Evolutionary conservation across 805 yeast genomes (phyloP).

Genomic region (Cyberlindnera mississippiensis): DNA sequence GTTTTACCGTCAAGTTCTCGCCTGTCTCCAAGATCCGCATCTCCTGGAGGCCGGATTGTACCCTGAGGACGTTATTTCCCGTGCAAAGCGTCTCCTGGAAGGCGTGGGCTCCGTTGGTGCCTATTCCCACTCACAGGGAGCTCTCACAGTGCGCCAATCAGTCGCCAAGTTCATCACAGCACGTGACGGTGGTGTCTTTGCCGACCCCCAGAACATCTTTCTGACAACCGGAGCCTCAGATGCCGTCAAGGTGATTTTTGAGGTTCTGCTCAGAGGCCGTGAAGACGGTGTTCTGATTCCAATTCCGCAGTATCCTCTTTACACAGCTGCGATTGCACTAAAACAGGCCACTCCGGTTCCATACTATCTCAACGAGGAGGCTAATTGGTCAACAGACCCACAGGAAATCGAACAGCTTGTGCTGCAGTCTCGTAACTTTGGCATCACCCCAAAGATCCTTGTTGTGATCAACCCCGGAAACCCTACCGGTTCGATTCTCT

Average conservation of each 20-base stretch:
- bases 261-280: slow-evolving; percentile 62
- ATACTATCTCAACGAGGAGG: slow-evolving; percentile 76
- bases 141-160: slow-evolving; percentile 60
- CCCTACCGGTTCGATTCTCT: slow-evolving; percentile 90
- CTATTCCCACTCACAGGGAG: slow-evolving; percentile 92
- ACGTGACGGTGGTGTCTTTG: slow-evolving; percentile 73
- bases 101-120: slow-evolving; percentile 88
- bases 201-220: slow-evolving; percentile 70
- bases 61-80: slow-evolving; percentile 65
- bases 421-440: slow-evolving; percentile 43
- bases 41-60: slow-evolving; percentile 40
- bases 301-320: slow-evolving; percentile 96
- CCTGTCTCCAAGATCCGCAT: slow-evolving; percentile 82
- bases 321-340: slow-evolving; percentile 90
- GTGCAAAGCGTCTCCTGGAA: slow-evolving; percentile 61
- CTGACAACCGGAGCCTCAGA: slow-evolving; percentile 94
- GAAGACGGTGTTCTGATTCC: slow-evolving; percentile 79
- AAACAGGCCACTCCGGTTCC: slow-evolving; percentile 81
- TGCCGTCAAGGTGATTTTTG: slow-evolving; percentile 79
- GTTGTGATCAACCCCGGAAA: slow-evolving; percentile 98
- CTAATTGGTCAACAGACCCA: slow-evolving; percentile 82
- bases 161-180: slow-evolving; percentile 76
- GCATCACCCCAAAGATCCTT: slow-evolving; percentile 66
- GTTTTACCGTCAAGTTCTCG: slow-evolving; percentile 89
- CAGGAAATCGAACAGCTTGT: slow-evolving; percentile 55